Base-by-base conservation (phyloP, 371 early-diverging fungal genomes). In the Apophysomyces ossiformis region DNA sequence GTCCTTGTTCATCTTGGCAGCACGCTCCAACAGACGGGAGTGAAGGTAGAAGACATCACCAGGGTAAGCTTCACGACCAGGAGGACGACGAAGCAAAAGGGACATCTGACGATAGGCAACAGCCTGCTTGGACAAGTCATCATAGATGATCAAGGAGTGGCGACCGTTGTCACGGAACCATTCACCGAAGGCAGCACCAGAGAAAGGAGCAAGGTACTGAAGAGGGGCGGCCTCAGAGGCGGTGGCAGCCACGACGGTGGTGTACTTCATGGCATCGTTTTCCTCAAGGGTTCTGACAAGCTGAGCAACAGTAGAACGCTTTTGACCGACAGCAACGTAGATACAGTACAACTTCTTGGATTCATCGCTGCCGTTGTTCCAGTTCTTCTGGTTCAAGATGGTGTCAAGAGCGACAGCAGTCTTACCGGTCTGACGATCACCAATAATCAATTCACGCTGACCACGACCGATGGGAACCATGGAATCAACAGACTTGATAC, bases 31-130 rank as follows among this genome's bases (percentile, higher is more conserved):
- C n/a, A n/a, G n/a, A n/a, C n/a, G n/a, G n/a, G n/a, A n/a, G n/a
- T n/a, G n/a, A n/a, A n/a, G n/a, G n/a, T n/a, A n/a, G n/a, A n/a
- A n/a, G n/a, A n/a, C n/a, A n/a, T n/a, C n/a, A n/a, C n/a, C n/a
- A n/a, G n/a, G n/a, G n/a, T n/a, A n/a, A n/a, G n/a, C n/a, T n/a
- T n/a, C n/a, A n/a, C n/a, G n/a, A n/a, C n/a, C n/a, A n/a, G n/a
- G n/a, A n/a, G n/a, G 96, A 90, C 96, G 94, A 84, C 96, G 92
- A 74, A 95, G 93, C 74, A 96, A 81, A 69, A 96, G 89, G 46
- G 95, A 95, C 96, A 96, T 94, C 83, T 96, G 96, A 90, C 97
- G 96, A 88, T 97, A 97, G 70, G 96, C 97, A 66, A 96, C 96
- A 82, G 96, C 96, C 82, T 97, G 97, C 89, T 96, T 97, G 85